phyloP scores from a whole-genome alignment of 495 filamentous ascomycete species.

The Venustampulla echinocandica region DNA sequence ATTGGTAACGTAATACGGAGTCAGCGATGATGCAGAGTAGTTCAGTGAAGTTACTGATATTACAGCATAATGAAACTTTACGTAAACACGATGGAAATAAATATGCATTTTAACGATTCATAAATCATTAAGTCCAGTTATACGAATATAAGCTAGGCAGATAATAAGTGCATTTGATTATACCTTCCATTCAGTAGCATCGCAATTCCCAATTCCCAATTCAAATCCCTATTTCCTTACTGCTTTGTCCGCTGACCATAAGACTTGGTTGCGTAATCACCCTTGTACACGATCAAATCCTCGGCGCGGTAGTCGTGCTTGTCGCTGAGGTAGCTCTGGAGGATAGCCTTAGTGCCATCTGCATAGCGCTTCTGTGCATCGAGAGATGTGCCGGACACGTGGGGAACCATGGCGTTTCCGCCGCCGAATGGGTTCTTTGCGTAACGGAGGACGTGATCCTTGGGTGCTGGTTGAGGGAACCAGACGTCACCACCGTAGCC shows the following conservation, averaged over 20 bases:
- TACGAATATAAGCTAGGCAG: no score
- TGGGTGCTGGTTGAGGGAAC: constrained; percentile 80
- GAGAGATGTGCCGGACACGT: constrained; percentile 91
- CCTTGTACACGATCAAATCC: constrained; percentile 86
- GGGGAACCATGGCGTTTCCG: constrained; percentile 95
- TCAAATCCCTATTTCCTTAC: no score
- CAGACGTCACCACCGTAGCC: constrained; percentile 94
- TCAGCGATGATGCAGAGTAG: no score
- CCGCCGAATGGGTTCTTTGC: constrained; percentile 92
- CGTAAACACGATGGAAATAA: no score
- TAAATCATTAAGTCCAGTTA: no score
- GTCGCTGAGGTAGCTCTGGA: constrained; percentile 84
- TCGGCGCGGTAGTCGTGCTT: constrained; percentile 77
- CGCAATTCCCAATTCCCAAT: no score
- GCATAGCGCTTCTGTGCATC: constrained; percentile 97
- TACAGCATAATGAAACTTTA: no score
- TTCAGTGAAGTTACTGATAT: no score
- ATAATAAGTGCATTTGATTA: no score
- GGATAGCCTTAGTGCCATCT: constrained; percentile 76
- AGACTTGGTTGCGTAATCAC: constrained; percentile 92
- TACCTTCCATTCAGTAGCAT: no score
- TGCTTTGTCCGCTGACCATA: constrained; percentile 77
- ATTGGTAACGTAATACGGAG: no score
- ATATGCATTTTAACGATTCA: no score
- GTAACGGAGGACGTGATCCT: constrained; percentile 87